Evolutionary conservation across 2,329 filamentous ascomycete species (phyloP).

Genomic region (Aspergillus sp.): DNA sequence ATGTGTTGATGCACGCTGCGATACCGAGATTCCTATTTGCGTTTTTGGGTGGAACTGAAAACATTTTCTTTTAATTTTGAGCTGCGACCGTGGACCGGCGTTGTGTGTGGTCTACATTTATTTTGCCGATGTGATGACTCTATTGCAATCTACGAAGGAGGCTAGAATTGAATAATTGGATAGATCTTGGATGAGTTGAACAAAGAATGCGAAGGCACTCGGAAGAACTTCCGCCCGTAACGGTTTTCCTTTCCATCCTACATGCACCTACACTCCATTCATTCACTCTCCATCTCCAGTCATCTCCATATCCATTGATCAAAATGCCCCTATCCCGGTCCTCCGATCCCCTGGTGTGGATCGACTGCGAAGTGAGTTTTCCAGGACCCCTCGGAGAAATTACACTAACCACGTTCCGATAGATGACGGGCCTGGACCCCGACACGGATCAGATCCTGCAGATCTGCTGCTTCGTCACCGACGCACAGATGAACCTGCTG

Average conservation of each 20-base stretch:
- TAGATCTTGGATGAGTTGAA: too few relatives aligned
- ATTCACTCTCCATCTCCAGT: not conserved
- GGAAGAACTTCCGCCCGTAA: too few relatives aligned
- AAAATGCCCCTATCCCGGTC: slow-evolving; percentile 49
- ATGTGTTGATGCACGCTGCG: not conserved
- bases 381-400: not conserved
- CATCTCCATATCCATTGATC: not conserved
- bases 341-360: slow-evolving; percentile 74
- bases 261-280: too few relatives aligned
- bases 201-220: too few relatives aligned
- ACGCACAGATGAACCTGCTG: slow-evolving; percentile 70
- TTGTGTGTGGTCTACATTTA: too few relatives aligned
- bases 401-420: not conserved
- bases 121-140: not conserved
- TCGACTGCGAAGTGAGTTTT: slow-evolving; percentile 66
- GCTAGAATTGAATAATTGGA: too few relatives aligned
- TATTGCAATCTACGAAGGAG: too few relatives aligned
- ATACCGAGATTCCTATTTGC: not conserved
- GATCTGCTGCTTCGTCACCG: slow-evolving; percentile 88
- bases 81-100: too few relatives aligned
- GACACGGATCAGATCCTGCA: slow-evolving; percentile 82
- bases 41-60: too few relatives aligned
- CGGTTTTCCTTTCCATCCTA: too few relatives aligned
- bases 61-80: not conserved
- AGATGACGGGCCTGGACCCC: slow-evolving; percentile 90